Evolutionary conservation across 768 basidiomycete genomes (phyloP), one percentile per base, ranked within the genome.

Genomic region (Xerocomus spinulosus): DNA sequence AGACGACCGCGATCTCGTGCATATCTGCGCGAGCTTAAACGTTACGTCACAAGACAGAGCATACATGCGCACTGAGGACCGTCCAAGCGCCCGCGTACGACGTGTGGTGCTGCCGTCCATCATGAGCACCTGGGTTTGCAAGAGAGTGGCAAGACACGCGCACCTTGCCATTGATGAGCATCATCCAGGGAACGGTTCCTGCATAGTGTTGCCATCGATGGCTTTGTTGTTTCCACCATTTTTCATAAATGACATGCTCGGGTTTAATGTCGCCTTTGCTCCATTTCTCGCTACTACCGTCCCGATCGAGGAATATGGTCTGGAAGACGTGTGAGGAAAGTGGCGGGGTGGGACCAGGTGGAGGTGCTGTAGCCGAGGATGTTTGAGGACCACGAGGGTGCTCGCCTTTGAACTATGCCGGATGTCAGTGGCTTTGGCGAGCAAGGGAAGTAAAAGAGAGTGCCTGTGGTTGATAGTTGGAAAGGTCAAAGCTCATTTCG

Each of bases 21-120:
- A 42, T 44, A 29, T 48, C 46, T 38, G 14, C 4, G 28, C 12
- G 23, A 23, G 23, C 5, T 28, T 5, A 10, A 28, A 28, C 6
- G 26, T 28, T 10, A 28, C 26, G 26, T 42, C 14, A 23, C 29
- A 17, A 17, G 17, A 13, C 18, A 29, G 2, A 23, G 4, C 8
- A 12, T 6, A 25, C 5, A 21, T 14, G 17, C 36, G 1, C 7
- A 44, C 51, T 44, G n/a, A 49, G 25, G 7, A 44, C 25, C 3
- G 42, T 35, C 42, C 33, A 49, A 9, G 43, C 47, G 6, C 46
- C 41, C 1, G 51, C 37, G 10, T 48, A 49, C 15, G 17, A 39
- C 13, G 28, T 44, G 18, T 41, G 40, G 13, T 40, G 9, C 42
- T 52, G 12, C 25, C 21, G 26, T 23, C 29, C 29, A 32, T 29